Evolutionary conservation across 2,329 filamentous ascomycete species (phyloP), one percentile per base, ranked within the genome.

Genomic region (Calonectria ilicicola): DNA sequence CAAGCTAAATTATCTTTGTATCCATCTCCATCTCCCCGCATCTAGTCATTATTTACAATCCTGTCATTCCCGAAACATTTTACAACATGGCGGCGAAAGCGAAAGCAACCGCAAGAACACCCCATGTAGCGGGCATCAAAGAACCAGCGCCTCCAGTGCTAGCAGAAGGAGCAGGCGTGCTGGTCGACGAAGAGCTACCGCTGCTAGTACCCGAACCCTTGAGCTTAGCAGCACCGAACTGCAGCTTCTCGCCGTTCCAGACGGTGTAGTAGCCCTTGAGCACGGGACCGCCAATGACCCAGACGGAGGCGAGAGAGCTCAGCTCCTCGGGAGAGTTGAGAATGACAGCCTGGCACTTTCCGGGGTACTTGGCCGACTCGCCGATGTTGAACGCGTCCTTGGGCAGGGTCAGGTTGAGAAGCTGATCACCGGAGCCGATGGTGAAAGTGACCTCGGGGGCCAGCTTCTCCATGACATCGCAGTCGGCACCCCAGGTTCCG

Each of bases 191-290:
- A 2, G 58, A 26, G 17, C 38, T 46, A 6, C 10, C 32, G 4
- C 42, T 44, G 12, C 32, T 23, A 2, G 72, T 72, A 0, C 26
- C n/a, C 7, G 58, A 63, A 5, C 27, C 60, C 72, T 72, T 77
- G 19, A 77, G 70, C 27, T 68, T 64, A 7, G 74, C 77, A 56
- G 78, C 81, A 2, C 80, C 81, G 23, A 83, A 67, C 56, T 75
- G 66, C 60, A 75, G n/a, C 9, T 75, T 79, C 19, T 75, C 65
- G 0, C 78, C 80, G 70, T 84, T 79, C 82, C 82, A 84, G 0
- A 81, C 80, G 1, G 83, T 84, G 67, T 84, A 84, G 66, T 83
- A 84, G 15, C 78, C 73, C 77, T 83, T 81, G 27, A 85, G 67
- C 19, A 83, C 72, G 4, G 82, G 81, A 1, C 77, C 80, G 0